phyloP scores from a whole-genome alignment of 1,284 basidiomycete species.

The Puccinia triticina region DNA sequence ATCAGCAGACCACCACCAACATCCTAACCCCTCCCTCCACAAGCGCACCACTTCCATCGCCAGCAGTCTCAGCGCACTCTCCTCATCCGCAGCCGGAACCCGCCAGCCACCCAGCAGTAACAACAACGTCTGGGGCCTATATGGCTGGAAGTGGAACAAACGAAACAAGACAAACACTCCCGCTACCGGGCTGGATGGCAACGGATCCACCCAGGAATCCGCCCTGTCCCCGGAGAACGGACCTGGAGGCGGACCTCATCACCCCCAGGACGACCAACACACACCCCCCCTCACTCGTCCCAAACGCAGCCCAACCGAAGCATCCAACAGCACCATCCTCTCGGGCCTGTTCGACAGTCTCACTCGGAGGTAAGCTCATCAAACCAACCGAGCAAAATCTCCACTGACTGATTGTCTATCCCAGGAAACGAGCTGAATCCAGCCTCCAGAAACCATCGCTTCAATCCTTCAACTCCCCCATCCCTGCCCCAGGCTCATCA shows the following conservation, averaged over 20 bases:
- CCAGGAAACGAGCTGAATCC: conserved; percentile 14
- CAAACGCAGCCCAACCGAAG: conserved; percentile 49
- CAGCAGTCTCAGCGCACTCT: conserved; percentile 28
- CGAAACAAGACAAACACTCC: background rate
- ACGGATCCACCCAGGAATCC: background rate
- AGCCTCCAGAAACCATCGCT: background rate
- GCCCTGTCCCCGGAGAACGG: background rate
- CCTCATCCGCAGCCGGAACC: background rate
- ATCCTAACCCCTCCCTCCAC: background rate
- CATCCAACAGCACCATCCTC: conserved; percentile 28
- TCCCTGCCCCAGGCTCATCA: conserved; percentile 4
- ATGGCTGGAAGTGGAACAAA: conserved; percentile 50
- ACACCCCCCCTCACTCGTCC: conserved; percentile 33
- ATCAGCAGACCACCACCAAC: background rate
- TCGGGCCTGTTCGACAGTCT: conserved; percentile 33
- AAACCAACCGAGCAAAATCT: no score
- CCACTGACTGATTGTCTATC: background rate
- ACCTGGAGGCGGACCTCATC: background rate
- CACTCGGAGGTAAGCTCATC: conserved; percentile 32
- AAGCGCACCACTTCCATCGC: conserved; percentile 27
- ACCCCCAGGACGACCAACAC: background rate
- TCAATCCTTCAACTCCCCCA: conserved; percentile 14
- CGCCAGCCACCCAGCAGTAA: background rate
- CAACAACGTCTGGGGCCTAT: conserved; percentile 35
- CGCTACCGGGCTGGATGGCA: conserved; percentile 18